Conservation (phyloP, 306 rosid genomes). For the Fagus crenata region DNA sequence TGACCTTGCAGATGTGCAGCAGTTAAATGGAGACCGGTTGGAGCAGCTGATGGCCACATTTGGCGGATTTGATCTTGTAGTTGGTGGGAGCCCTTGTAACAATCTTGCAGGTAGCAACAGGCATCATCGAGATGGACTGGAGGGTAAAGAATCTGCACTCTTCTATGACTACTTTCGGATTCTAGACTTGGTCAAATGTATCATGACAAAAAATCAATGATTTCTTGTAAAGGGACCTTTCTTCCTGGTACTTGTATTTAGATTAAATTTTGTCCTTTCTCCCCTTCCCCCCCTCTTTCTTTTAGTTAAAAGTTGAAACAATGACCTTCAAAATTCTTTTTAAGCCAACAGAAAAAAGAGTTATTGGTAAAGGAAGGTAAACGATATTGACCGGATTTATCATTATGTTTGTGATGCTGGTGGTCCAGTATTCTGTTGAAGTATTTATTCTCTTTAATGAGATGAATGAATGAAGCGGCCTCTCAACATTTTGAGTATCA, state of each 20-base stretch:
- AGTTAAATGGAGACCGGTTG: constrained; percentile 50
- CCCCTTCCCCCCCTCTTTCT: background rate
- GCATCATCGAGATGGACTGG: constrained; percentile 79
- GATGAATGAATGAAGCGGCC: background rate
- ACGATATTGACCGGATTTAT: background rate
- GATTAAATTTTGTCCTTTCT: too few relatives aligned
- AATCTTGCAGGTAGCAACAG: constrained; percentile 92
- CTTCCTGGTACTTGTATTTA: constrained; percentile 13
- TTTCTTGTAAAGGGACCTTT: constrained; percentile 2
- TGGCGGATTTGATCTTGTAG: constrained; percentile 85
- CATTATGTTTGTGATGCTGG: background rate
- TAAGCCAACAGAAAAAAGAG: background rate
- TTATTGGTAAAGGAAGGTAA: constrained; percentile 1
- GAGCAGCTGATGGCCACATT: constrained; percentile 51
- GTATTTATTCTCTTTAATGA: background rate
- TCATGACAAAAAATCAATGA: constrained; percentile 37
- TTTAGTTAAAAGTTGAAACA: constrained; percentile 23
- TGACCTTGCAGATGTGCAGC: constrained; percentile 64
- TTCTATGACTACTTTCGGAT: constrained; percentile 76
- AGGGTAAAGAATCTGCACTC: constrained; percentile 77
- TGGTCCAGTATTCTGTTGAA: background rate
- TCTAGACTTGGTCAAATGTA: constrained; percentile 63
- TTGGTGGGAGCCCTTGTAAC: constrained; percentile 97
- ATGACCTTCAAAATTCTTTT: background rate
- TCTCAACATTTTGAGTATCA: too few relatives aligned